Evolutionary conservation across 2,329 filamentous ascomycete genomes (phyloP), one percentile per base, ranked within the genome.

Genomic region (Paraphaeosphaeria sporulosa): DNA sequence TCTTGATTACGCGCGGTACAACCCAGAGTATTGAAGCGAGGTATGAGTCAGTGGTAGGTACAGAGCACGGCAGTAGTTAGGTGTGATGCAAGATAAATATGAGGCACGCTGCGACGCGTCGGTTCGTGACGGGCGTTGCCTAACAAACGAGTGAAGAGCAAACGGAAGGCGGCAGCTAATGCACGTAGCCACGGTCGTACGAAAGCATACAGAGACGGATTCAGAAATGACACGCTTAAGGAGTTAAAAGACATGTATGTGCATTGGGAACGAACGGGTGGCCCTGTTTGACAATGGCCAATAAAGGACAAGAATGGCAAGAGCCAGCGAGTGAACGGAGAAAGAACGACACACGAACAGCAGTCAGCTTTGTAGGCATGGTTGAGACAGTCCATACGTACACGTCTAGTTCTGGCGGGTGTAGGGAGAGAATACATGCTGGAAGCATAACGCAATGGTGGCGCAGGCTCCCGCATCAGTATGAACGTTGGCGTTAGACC

Each of bases 51-150:
- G 38, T n/a, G 13, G 38, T 2, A 2, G 15, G 21, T 42, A 21
- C 12, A 38, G 19, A 21, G 19, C n/a, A n/a, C 5, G 19, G 27
- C 21, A 25, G 49, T 15, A 21, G 7, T 52, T 36, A 2, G 2
- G 34, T 42, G 23, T 2, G 25, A 32, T 30, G 21, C 10, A 19
- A n/a, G 17, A 32, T 25, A 9, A 38, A 7, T n/a, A 27, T 32
- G 38, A 54, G 19, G 52, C 42, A 27, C 42, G 51, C 23, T 27
- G 27, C 42, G 30, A 46, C 52, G 52, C 52, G 52, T 55, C 30
- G 52, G 21, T 30, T 13, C 52, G 52, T 55, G 42, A 46, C 52
- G 13, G 30, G 6, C 52, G 27, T 40, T 21, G 38, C 17, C 38
- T 7, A 21, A 25, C 23, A 54, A 47, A 55, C 52, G 51, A 12